A percentile compares a stretch with the other conserved stretches of the same genome.
Evolutionary conservation across 768 basidiomycete species (phyloP).

Genomic region (Macrolepiota fuliginosa): DNA sequence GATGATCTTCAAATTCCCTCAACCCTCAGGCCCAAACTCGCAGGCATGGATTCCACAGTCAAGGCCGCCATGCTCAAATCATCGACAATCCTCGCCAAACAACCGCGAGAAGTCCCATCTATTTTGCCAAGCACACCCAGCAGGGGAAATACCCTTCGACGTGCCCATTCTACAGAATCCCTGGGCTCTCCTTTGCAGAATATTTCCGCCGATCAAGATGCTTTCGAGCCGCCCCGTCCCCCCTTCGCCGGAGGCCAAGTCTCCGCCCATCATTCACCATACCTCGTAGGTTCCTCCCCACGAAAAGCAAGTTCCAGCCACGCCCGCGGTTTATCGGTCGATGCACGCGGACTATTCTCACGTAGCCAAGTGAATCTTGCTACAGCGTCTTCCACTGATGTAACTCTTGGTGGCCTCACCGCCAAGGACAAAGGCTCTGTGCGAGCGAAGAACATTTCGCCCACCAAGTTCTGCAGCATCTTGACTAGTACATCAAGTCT

Average conservation of each 20-base stretch:
- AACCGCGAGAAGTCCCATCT: slow-evolving; percentile 26
- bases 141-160: slow-evolving; percentile 50
- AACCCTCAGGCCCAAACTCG: slow-evolving; percentile 73
- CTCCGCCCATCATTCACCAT: slow-evolving; percentile 39
- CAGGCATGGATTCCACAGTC: slow-evolving; percentile 78
- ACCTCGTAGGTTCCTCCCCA: slow-evolving; percentile 31
- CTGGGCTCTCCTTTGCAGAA: slow-evolving; percentile 52
- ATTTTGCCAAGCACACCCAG: slow-evolving; percentile 42
- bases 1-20: slow-evolving; percentile 88
- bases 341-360: slow-evolving; percentile 50
- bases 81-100: slow-evolving; percentile 59
- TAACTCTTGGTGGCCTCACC: slow-evolving; percentile 33
- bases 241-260: slow-evolving; percentile 34
- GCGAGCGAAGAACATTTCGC: slow-evolving; percentile 49
- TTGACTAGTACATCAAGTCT: slow-evolving; percentile 68
- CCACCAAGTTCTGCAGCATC: slow-evolving; percentile 65
- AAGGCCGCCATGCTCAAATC: slow-evolving; percentile 93
- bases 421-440: slow-evolving; percentile 50
- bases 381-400: slow-evolving; percentile 38
- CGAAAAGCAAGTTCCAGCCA: slow-evolving; percentile 43
- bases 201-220: slow-evolving; percentile 34
- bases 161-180: slow-evolving; percentile 73
- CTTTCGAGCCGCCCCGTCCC: slow-evolving; percentile 34
- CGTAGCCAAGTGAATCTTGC: slow-evolving; percentile 47
- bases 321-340: slow-evolving; percentile 60